Percentiles rank a stretch among this genome's conserved stretches.
These are phyloP conservation scores for Yamadazyma akitaensis DNA, from an alignment of 805 yeast genomes.

Conservation along the genomic window DNA sequence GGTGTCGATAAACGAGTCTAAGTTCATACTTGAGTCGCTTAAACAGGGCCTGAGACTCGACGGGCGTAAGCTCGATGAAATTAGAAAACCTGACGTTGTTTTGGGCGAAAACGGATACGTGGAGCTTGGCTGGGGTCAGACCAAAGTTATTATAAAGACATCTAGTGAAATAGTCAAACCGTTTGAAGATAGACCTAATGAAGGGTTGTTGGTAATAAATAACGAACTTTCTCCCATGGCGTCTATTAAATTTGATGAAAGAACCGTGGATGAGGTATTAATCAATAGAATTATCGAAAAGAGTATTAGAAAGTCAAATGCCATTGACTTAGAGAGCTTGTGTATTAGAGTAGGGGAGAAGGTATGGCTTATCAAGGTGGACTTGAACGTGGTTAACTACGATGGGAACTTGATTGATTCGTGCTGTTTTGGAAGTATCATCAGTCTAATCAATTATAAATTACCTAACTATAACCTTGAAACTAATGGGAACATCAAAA, in stretches of 20 bases:
- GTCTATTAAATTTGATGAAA: constrained; percentile 74
- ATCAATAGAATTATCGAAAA: constrained; percentile 84
- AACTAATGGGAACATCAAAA: constrained; percentile 35
- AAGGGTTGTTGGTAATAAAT: constrained; percentile 79
- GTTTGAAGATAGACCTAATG: constrained; percentile 88
- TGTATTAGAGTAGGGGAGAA: constrained; percentile 89
- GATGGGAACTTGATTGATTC: constrained; percentile 94
- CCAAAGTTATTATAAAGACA: constrained; percentile 65
- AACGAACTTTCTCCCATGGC: constrained; percentile 93
- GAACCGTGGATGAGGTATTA: constrained; percentile 73
- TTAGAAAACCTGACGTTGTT: constrained; percentile 56
- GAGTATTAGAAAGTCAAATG: constrained; percentile 85
- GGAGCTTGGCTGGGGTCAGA: constrained; percentile 72
- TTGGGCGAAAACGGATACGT: constrained; percentile 61
- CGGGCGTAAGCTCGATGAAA: constrained; percentile 61
- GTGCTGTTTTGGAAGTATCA: constrained; percentile 85
- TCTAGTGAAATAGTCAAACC: constrained; percentile 78
- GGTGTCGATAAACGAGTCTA: constrained; percentile 30
- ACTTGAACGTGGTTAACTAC: constrained; percentile 80
- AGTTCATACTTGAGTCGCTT: constrained; percentile 61
- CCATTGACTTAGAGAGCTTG: constrained; percentile 83
- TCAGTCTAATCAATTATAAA: constrained; percentile 76
- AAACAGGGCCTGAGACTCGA: constrained; percentile 63
- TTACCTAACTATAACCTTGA: constrained; percentile 70
- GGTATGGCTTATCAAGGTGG: constrained; percentile 90